Base-by-base conservation (phyloP, 2,329 filamentous ascomycete genomes). In the Cladophialophora carrionii region DNA sequence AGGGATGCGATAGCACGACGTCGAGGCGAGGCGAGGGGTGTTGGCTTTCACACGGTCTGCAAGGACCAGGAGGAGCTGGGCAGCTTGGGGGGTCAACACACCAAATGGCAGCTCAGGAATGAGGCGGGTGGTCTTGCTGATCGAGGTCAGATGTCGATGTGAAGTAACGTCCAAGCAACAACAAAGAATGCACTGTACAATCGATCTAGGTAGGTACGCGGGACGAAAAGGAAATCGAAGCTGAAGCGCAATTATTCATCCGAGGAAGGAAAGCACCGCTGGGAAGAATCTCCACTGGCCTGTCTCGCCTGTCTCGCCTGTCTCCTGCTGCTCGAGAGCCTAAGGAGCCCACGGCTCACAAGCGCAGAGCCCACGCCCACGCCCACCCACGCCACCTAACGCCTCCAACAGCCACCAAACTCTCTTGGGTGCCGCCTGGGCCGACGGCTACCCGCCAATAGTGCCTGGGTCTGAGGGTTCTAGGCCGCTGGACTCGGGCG, bases 31-130 rank as follows among this genome's bases (percentile, higher is more conserved):
- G 61, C 46, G 57, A 67, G 43, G 61, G 66, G 64, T 64, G 67
- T 61, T 32, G 49, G 49, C 55, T 60, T 53, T 20, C 54, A 56
- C 53, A 52, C 34, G 20, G 41, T 48, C 51, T 65, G 67, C 67
- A 69, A 67, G 67, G 67, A 57, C 62, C 62, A 61, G 57, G 61
- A 54, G 57, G 56, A 63, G 64, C 63, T 65, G 54, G 64, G 26
- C 26, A 6, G 26, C 26, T 29, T 6, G 26, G 26, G 26, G 57
- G 66, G 61, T 66, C 56, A 56, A 64, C 64, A 66, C 64, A 68
- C 58, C 62, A 63, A 14, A 43, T 14, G 48, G 4, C 43, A 10
- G 7, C 41, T 46, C 29, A 37, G 43, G 2, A 34, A 41, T 37
- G 29, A 31, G n/a, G 20, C 17, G 7, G 26, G n/a, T 31, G 32